phyloP scores from a whole-genome alignment of 2,329 filamentous ascomycete species.

The Penicillium concentricum region DNA sequence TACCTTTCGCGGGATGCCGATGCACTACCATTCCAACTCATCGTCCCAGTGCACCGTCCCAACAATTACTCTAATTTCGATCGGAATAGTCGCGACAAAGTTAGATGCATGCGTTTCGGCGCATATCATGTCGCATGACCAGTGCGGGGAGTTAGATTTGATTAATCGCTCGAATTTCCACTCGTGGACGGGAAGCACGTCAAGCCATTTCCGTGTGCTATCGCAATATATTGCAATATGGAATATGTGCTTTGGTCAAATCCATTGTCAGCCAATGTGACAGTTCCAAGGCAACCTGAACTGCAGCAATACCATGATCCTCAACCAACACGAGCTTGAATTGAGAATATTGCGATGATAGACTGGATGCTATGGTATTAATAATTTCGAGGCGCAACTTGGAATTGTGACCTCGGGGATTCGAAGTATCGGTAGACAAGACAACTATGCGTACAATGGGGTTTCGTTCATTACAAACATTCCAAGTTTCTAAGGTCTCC shows the following conservation, averaged over 20 bases:
- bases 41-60: not conserved
- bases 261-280: not conserved
- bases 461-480: too few species aligned
- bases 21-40: not conserved
- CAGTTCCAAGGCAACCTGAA: not conserved
- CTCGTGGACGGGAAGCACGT: not conserved
- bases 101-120: too few species aligned
- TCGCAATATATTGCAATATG: not conserved
- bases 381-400: too few species aligned
- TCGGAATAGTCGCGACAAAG: too few species aligned
- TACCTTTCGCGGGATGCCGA: not conserved
- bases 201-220: not conserved
- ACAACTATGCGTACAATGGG: too few species aligned
- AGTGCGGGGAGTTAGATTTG: not conserved
- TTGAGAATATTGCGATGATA: not conserved
- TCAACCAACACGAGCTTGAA: not conserved
- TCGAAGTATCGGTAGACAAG: too few species aligned
- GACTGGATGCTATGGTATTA: not conserved
- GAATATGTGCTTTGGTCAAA: not conserved
- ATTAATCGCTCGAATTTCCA: not conserved
- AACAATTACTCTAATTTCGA: not conserved
- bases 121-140: not conserved
- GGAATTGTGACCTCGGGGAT: too few species aligned
- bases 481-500: too few species aligned
- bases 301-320: too few species aligned